Conservation (phyloP, 257 asterid genomes). For the Capsicum chinense region DNA sequence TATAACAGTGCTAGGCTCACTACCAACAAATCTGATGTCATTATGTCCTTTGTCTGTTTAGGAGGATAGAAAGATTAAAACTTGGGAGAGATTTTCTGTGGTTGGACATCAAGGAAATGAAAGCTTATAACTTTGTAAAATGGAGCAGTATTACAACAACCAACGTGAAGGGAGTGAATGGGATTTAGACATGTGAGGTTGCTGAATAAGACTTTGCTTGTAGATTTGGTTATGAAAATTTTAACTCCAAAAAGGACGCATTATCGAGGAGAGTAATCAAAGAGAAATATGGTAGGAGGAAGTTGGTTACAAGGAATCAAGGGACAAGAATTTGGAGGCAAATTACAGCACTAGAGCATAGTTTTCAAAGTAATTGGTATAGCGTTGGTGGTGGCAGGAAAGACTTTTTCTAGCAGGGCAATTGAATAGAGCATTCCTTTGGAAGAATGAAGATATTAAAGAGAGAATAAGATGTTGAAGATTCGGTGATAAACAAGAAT, state of each 20-base stretch:
- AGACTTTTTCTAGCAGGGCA: not conserved
- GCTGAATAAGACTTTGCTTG: slow-evolving; percentile 15
- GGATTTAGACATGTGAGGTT: slow-evolving; percentile 15
- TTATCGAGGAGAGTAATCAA: not conserved
- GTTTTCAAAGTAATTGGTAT: not conserved
- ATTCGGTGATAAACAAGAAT: not conserved
- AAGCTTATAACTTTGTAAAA: not conserved
- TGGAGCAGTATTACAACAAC: not conserved
- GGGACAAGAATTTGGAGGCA: not conserved
- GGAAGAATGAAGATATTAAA: not conserved
- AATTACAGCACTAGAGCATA: not conserved
- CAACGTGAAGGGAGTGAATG: not conserved
- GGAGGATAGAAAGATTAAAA: not conserved
- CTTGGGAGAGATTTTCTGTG: not conserved
- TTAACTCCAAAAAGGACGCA: not conserved
- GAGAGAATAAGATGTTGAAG: not conserved
- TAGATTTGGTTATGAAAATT: not conserved
- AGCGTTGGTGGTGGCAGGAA: not conserved
- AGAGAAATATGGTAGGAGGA: not conserved
- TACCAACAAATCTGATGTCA: not conserved
- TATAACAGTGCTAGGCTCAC: not conserved
- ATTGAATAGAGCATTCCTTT: not conserved
- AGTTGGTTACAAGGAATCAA: not conserved
- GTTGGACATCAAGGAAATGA: slow-evolving; percentile 3
- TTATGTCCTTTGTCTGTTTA: not conserved